A percentile compares a stretch with the other conserved stretches of the same genome.
These are phyloP conservation scores for Gracilaria gracilis DNA, from an alignment of 23 red algal species.

Conservation along the genomic window DNA sequence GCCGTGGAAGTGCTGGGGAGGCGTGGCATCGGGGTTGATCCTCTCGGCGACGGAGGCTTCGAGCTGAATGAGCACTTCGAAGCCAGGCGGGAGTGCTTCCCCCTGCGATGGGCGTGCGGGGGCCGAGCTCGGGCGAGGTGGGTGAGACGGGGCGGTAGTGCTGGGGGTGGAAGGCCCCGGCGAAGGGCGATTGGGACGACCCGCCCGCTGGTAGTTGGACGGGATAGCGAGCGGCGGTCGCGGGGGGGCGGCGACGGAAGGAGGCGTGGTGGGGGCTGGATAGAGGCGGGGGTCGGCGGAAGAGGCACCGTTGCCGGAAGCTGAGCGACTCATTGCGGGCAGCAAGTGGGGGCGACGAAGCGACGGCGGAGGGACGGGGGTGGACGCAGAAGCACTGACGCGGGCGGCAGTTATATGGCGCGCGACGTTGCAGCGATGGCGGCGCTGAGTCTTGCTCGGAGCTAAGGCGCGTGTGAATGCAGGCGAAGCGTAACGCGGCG, in stretches of 20 bases:
- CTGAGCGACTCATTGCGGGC: neutral
- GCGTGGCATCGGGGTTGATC: constrained; percentile 8
- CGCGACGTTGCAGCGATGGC: neutral
- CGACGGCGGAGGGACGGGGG: neutral
- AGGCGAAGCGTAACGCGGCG: neutral
- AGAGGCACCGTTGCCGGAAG: neutral
- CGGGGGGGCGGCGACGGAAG: neutral
- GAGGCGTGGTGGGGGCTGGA: neutral
- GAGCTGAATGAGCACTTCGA: constrained; percentile 23
- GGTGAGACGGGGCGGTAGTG: neutral
- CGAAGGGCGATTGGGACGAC: neutral
- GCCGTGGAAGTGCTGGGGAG: neutral
- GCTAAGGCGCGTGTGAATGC: neutral
- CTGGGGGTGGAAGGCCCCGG: neutral
- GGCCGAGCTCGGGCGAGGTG: neutral
- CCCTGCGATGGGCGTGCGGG: neutral
- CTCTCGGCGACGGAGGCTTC: constrained; percentile 6
- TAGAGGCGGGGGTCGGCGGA: neutral
- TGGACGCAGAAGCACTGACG: neutral
- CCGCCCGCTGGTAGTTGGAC: neutral
- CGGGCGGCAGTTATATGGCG: neutral
- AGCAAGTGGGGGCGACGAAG: neutral
- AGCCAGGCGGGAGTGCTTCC: neutral
- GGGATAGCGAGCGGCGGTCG: constrained; percentile 2
- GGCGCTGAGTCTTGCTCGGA: neutral